Base-by-base conservation (phyloP, 2,329 filamentous ascomycete species). In the Paraphoma sp. region DNA sequence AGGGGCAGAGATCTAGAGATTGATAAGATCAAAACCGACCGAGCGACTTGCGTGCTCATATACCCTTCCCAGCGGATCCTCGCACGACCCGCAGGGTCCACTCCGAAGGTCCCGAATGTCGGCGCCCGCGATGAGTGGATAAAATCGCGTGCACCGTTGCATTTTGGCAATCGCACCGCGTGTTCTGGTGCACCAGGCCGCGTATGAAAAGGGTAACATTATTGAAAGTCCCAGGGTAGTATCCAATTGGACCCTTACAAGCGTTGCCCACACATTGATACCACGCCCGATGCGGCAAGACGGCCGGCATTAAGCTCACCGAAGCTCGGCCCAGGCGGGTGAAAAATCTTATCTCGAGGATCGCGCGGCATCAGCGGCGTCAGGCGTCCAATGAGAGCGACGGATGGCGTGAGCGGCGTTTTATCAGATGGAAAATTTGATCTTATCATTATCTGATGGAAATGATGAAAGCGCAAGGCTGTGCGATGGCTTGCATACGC, bases 371-470 rank as follows among this genome's bases (percentile, higher is more conserved):
- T 59, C 56, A 62, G 54, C 51, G 63, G 58, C 54, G 52, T 18
- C 41, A 16, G 9, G 8, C 29, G 40, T 29, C 66, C 58, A 66
- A 67, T 68, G 16, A 50, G 4, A 31, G 17, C 10, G 4, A 1
- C 10, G 8, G 41, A 44, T 60, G 51, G 53, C 52, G 48, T 45
- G 33, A 50, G 28, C 30, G 42, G 45, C 23, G 40, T 31, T 56
- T 68, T 67, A 69, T 68, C 66, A 68, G 66, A 69, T 69, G 64
- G 57, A 63, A 67, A 62, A 56, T 62, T 66, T 57, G 47, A 68
- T 68, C 65, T 65, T 64, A 68, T 68, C 60, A 61, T 68, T 64
- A 69, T 69, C 66, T 62, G 66, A 67, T 69, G 56, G 47, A 62
- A 65, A 66, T 52, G 11, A 14, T 29, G 9, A 29, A 16, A 1